Conservation (phyloP, 495 filamentous ascomycete genomes). For the Aeminium ludgeri region DNA sequence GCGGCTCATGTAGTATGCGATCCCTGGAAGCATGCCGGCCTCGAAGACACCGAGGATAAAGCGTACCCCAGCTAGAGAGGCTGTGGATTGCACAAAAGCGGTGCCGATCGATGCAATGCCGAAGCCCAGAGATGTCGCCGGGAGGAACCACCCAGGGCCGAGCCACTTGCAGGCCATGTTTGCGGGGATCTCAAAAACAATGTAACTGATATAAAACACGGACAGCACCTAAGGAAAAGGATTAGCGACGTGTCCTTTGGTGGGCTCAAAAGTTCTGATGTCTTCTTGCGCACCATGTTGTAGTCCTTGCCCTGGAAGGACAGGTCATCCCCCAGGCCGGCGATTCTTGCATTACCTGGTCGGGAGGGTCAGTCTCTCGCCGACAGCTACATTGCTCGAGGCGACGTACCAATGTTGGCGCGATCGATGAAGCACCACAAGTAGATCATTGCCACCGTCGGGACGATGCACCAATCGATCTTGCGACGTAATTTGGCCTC, state of each 20-base stretch:
- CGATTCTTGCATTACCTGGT: constrained; percentile 13
- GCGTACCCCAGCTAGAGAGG: constrained; percentile 29
- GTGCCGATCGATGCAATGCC: constrained; percentile 33
- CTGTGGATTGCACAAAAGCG: constrained; percentile 31
- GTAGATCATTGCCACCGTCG: constrained; percentile 44
- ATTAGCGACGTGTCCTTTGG: too few relatives aligned
- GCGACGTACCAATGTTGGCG: constrained; percentile 22
- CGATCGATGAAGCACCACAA: constrained; percentile 52
- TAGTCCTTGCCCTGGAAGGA: constrained; percentile 44
- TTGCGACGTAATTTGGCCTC: constrained; percentile 35
- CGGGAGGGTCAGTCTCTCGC: neutral
- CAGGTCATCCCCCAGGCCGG: constrained; percentile 46
- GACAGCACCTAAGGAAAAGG: too few relatives aligned
- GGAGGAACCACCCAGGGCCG: constrained; percentile 42
- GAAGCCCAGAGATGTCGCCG: constrained; percentile 30
- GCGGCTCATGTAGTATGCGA: constrained; percentile 45
- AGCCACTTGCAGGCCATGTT: constrained; percentile 41
- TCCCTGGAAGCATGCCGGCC: constrained; percentile 49
- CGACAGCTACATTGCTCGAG: neutral
- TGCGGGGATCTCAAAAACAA: constrained; percentile 24
- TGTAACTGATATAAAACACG: constrained; percentile 54
- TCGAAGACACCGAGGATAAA: constrained; percentile 41
- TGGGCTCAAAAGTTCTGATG: too few relatives aligned
- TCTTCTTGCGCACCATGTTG: too few relatives aligned
- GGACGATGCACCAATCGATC: constrained; percentile 43